These are phyloP conservation scores for Diplodia intermedia DNA, from an alignment of 2,329 filamentous ascomycete species.

Conservation along the genomic window DNA sequence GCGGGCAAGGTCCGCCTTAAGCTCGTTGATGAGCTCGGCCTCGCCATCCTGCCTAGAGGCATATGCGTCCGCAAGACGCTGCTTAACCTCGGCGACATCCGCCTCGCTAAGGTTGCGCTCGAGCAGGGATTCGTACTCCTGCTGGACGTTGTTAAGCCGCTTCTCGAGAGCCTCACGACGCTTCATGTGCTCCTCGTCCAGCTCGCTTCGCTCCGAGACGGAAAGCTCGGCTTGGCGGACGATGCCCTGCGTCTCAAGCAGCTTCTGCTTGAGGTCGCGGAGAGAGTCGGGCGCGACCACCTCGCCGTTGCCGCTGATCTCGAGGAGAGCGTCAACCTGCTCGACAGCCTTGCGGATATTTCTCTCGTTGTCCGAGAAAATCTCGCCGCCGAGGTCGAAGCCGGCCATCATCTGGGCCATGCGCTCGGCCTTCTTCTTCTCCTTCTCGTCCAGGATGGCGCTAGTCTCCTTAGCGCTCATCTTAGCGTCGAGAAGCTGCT, in stretches of 20 bases:
- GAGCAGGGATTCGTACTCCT: slow-evolving; percentile 83
- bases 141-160: slow-evolving; percentile 75
- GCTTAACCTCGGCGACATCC: slow-evolving; percentile 85
- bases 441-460: slow-evolving; percentile 92
- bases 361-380: slow-evolving; percentile 92
- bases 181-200: slow-evolving; percentile 66
- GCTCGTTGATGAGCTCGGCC: slow-evolving; percentile 74
- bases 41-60: slow-evolving; percentile 76
- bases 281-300: slow-evolving; percentile 82
- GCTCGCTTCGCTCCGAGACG: slow-evolving; percentile 72
- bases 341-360: slow-evolving; percentile 84
- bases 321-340: slow-evolving; percentile 78
- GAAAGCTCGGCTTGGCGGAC: slow-evolving; percentile 91
- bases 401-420: slow-evolving; percentile 99
- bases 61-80: slow-evolving; percentile 77
- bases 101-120: slow-evolving; percentile 77
- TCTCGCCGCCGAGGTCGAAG: slow-evolving; percentile 90
- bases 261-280: slow-evolving; percentile 74
- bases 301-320: slow-evolving; percentile 78
- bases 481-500: slow-evolving; percentile 92
- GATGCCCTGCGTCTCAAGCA: slow-evolving; percentile 90
- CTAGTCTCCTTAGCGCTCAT: slow-evolving; percentile 96
- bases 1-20: slow-evolving; percentile 76
- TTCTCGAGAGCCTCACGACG: slow-evolving; percentile 78
- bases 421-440: slow-evolving; percentile 97